phyloP scores from a whole-genome alignment of 2,329 filamentous ascomycete genomes.

The Epichloe hybrida region DNA sequence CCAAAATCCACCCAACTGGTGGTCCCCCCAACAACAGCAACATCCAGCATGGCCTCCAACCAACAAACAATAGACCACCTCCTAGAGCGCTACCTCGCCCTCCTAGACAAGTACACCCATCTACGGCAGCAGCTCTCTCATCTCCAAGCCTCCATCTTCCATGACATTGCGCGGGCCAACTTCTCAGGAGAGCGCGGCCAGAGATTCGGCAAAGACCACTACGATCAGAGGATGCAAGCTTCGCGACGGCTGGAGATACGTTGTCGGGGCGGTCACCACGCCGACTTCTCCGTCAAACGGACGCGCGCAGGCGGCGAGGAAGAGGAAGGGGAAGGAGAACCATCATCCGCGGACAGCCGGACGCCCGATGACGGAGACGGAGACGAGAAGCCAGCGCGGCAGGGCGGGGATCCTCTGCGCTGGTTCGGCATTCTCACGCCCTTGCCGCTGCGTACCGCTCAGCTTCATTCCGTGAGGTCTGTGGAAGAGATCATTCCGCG shows the following conservation, averaged over 20 bases:
- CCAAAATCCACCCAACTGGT: neutral
- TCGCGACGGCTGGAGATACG: conserved; percentile 18
- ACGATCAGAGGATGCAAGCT: conserved; percentile 62
- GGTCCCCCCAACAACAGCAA: neutral
- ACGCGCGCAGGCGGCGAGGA: neutral
- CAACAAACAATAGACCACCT: conserved; percentile 43
- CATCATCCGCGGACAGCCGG: neutral
- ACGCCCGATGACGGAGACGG: neutral
- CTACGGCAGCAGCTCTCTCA: conserved; percentile 40
- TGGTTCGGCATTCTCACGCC: conserved; percentile 46
- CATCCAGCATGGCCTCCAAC: conserved; percentile 2
- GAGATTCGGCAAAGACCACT: conserved; percentile 56
- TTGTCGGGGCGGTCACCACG: neutral
- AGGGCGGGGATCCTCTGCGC: conserved; percentile 31
- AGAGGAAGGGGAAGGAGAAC: neutral
- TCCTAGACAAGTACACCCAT: conserved; percentile 53
- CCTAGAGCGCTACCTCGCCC: conserved; percentile 49
- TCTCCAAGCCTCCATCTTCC: conserved; percentile 42
- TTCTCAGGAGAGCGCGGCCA: conserved; percentile 51
- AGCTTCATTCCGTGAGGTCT: conserved; percentile 40
- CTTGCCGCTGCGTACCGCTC: conserved; percentile 40
- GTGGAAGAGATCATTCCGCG: conserved; percentile 44
- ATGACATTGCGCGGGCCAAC: conserved; percentile 59
- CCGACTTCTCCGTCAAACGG: neutral
- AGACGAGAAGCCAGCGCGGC: neutral